Evolutionary conservation across 2,329 filamentous ascomycete species (phyloP), one percentile per base, ranked within the genome.

Genomic region (Didymella exigua): DNA sequence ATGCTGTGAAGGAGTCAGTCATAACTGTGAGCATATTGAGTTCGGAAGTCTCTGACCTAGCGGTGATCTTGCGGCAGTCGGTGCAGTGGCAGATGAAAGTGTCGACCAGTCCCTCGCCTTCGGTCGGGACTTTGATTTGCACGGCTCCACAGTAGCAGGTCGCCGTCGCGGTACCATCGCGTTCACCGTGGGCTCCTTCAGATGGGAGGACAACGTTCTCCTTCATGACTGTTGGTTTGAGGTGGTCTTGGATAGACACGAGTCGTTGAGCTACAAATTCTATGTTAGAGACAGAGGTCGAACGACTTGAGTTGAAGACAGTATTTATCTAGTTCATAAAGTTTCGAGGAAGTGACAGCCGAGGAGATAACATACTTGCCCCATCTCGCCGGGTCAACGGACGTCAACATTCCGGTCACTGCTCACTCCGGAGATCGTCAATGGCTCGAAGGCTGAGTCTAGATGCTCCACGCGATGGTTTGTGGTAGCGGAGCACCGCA

Each of bases 11-110:
- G 0, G 9, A n/a, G 19, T 45, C 4, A 42, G 21, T 13, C 13
- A 27, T 21, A n/a, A n/a, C n/a, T n/a, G n/a, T 36, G 33, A 24
- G n/a, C 10, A 21, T 18, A 3, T 27, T 21, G 3, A 38, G 23
- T 40, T 34, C 0, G 8, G n/a, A 11, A 6, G 1, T n/a, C 23
- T 8, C 33, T 14, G 26, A 50, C 51, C 49, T 54, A 2, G 60
- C 62, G 1, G 60, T 61, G 41, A 61, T 56, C 40, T 63, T 63
- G 33, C 58, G 83, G 71, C 84, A 87, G 71, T 88, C 84, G 29
- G 73, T 67, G 67, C 85, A 88, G 73, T 88, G 78, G 71, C 84
- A 88, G 56, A 87, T 61, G 63, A 86, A 86, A 4, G 76, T 78
- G 50, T 71, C 67, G n/a, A 81, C 50, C 0, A 86, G 68, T 2